Conservation (phyloP, 805 yeast genomes). For the Candida incommunis region DNA sequence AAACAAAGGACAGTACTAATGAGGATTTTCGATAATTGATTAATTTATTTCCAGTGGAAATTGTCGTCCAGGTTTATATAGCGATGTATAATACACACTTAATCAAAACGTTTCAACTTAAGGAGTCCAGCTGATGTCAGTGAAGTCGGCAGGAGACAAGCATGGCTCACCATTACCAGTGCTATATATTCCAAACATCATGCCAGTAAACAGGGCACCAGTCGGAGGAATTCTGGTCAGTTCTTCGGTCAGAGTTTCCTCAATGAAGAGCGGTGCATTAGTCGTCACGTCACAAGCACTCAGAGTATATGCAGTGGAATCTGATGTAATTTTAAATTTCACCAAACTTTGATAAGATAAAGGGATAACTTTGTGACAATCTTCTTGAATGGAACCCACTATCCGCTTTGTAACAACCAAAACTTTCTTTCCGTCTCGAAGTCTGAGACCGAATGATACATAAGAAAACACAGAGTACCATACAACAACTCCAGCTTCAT, state of each 20-base stretch:
- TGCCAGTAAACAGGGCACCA: neutral
- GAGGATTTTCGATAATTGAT: neutral
- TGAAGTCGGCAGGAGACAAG: neutral
- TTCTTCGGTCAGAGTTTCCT: neutral
- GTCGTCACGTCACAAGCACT: no score
- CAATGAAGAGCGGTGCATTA: no score
- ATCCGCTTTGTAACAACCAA: neutral
- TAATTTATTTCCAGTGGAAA: neutral
- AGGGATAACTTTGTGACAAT: neutral
- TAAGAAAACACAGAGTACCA: neutral
- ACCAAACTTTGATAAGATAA: neutral
- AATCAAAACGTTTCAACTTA: neutral
- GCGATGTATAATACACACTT: neutral
- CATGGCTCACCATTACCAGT: conserved; percentile 1
- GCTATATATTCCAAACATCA: neutral
- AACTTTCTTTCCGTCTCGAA: neutral
- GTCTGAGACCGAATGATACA: neutral
- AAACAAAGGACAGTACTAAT: neutral
- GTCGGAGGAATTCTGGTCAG: neutral
- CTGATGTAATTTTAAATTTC: neutral
- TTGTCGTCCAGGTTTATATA: neutral
- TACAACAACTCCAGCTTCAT: neutral
- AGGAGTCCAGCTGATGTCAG: neutral
- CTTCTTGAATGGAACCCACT: neutral
- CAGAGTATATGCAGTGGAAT: neutral